A percentile compares a stretch with the other conserved stretches of the same genome.
phyloP scores from a whole-genome alignment of 306 rosid species.

The Cucurbita maxima region DNA sequence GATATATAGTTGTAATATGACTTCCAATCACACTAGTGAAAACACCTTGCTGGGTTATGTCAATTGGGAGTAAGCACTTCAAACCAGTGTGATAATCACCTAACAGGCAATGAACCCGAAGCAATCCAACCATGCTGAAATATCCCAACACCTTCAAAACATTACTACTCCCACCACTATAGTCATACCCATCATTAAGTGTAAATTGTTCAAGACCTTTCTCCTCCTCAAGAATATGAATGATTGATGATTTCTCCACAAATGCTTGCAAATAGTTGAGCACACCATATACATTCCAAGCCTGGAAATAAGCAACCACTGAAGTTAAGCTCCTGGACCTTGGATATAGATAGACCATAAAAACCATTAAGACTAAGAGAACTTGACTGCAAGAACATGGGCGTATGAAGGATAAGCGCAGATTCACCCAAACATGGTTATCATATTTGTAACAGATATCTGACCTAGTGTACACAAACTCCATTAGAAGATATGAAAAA shows the following conservation, averaged over 20 bases:
- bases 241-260: slow-evolving; percentile 70
- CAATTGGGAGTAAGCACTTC: slow-evolving; percentile 70
- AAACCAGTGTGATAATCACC: slow-evolving; percentile 96
- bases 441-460: not conserved
- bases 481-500: not conserved
- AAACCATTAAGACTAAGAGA: not conserved
- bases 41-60: slow-evolving; percentile 80
- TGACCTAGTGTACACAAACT: not conserved
- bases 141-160: slow-evolving; percentile 97
- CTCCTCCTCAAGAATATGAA: slow-evolving; percentile 82
- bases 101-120: slow-evolving; percentile 81
- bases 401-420: not conserved
- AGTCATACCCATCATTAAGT: slow-evolving; percentile 80
- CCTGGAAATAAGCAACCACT: slow-evolving; percentile 22
- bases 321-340: not conserved
- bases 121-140: slow-evolving; percentile 93
- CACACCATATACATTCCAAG: slow-evolving; percentile 96
- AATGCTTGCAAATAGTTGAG: slow-evolving; percentile 87
- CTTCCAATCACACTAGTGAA: slow-evolving; percentile 74
- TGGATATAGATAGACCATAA: not conserved
- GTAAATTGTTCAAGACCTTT: slow-evolving; percentile 86
- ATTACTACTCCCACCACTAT: slow-evolving; percentile 86
- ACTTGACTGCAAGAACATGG: not conserved
- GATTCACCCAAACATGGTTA: not conserved
- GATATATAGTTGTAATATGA: slow-evolving; percentile 84